Conservation (phyloP, 345 rosid species). For the Cochlearia excelsa region DNA sequence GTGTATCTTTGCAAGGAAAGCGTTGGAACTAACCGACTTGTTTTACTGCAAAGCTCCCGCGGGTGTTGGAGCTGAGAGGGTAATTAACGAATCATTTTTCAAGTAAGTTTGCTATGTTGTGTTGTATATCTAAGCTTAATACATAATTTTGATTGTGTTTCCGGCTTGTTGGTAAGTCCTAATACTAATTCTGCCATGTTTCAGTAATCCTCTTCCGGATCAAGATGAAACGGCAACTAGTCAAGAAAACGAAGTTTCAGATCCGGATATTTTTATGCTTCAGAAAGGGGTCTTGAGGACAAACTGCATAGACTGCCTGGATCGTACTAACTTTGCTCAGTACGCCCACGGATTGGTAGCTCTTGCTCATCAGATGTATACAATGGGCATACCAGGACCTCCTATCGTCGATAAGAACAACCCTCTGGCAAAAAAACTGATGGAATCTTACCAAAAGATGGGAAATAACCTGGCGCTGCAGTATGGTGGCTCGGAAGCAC, state of each 20-base stretch:
- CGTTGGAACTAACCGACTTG: slow-evolving; percentile 60
- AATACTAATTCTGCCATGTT: slow-evolving; percentile 33
- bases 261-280: slow-evolving; percentile 36
- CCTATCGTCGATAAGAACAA: slow-evolving; percentile 55
- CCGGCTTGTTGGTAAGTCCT: slow-evolving; percentile 8
- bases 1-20: slow-evolving; percentile 35
- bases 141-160: slow-evolving; percentile 8
- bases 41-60: slow-evolving; percentile 57
- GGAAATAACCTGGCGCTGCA: slow-evolving; percentile 88
- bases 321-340: slow-evolving; percentile 95
- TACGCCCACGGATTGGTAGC: slow-evolving; percentile 78
- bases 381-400: slow-evolving; percentile 52
- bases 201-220: slow-evolving; percentile 41
- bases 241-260: slow-evolving; percentile 26
- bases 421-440: slow-evolving; percentile 63
- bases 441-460: slow-evolving; percentile 70
- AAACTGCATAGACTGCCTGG: slow-evolving; percentile 92
- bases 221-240: slow-evolving; percentile 36
- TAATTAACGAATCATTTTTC: slow-evolving; percentile 31
- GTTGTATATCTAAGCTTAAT: not conserved
- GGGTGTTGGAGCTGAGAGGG: slow-evolving; percentile 43
- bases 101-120: slow-evolving; percentile 51
- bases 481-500: slow-evolving; percentile 97
- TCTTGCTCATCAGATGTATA: slow-evolving; percentile 64
- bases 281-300: slow-evolving; percentile 88